Conservation (phyloP, 345 rosid genomes). For the Pelargonium nanum region DNA sequence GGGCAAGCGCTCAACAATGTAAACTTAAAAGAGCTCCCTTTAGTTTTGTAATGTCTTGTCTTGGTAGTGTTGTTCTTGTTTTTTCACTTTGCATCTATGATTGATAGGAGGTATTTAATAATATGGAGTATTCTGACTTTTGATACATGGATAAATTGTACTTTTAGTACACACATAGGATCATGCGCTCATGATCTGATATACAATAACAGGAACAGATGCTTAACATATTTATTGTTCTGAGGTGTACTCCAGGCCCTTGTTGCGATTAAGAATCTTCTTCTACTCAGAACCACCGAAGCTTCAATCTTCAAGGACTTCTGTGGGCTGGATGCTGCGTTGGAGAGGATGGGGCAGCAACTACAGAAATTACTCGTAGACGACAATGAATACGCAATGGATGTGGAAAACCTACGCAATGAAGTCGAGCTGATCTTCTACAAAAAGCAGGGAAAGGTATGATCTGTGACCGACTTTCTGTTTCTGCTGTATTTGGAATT, state of each 20-base stretch:
- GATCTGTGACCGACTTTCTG: slow-evolving; percentile 7
- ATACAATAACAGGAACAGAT: not conserved
- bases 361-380: slow-evolving; percentile 47
- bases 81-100: too few relatives aligned
- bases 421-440: slow-evolving; percentile 62
- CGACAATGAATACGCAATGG: too few relatives aligned
- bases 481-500: slow-evolving; percentile 9
- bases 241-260: slow-evolving; percentile 49
- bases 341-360: slow-evolving; percentile 58
- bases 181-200: not conserved
- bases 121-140: too few relatives aligned
- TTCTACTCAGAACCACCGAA: slow-evolving; percentile 50
- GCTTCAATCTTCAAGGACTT: slow-evolving; percentile 55
- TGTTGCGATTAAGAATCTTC: slow-evolving; percentile 56
- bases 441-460: slow-evolving; percentile 43
- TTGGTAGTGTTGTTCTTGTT: too few relatives aligned
- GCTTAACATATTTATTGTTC: not conserved
- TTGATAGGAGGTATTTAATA: too few relatives aligned
- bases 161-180: not conserved
- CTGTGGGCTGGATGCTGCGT: slow-evolving; percentile 53
- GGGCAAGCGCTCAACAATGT: too few relatives aligned
- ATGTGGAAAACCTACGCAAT: slow-evolving; percentile 39
- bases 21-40: too few relatives aligned
- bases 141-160: too few relatives aligned
- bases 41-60: too few relatives aligned